Percentiles rank a stretch among this genome's conserved stretches.
Evolutionary conservation across 169 alveolate genomes (phyloP).

Genomic region (Eimeria falciformis): DNA sequence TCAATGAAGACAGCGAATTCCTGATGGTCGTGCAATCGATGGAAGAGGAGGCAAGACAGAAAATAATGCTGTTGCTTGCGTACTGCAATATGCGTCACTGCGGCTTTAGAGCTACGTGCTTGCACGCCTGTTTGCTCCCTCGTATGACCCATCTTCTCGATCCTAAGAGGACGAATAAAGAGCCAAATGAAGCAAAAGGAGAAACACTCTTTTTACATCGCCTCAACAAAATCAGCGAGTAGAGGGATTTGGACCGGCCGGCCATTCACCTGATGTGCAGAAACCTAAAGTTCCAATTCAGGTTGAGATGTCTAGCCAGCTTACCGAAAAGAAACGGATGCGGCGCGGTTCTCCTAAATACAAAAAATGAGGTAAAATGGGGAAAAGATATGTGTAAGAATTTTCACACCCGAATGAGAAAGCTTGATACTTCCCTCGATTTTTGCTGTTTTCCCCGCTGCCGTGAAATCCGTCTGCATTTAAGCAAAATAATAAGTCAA

Average conservation of each 20-base stretch:
- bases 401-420: background rate
- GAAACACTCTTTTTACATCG: background rate
- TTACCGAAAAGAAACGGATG: background rate
- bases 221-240: background rate
- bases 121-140: background rate
- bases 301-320: background rate
- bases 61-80: background rate
- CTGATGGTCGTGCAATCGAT: too few species aligned
- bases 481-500: too few species aligned
- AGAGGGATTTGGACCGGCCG: slow-evolving; percentile 3
- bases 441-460: background rate
- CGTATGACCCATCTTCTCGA: background rate
- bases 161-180: background rate
- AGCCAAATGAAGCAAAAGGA: background rate
- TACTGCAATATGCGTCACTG: background rate
- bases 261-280: background rate
- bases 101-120: background rate
- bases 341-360: background rate
- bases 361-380: background rate
- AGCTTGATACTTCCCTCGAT: background rate
- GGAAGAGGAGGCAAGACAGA: too few species aligned
- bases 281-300: background rate
- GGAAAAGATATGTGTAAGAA: background rate
- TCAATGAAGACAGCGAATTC: background rate
- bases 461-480: background rate